A percentile compares a stretch with the other conserved stretches of the same genome.
These are phyloP conservation scores for Paracoccidioides brasiliensis DNA, from an alignment of 2,329 filamentous ascomycete genomes.

Conservation along the genomic window DNA sequence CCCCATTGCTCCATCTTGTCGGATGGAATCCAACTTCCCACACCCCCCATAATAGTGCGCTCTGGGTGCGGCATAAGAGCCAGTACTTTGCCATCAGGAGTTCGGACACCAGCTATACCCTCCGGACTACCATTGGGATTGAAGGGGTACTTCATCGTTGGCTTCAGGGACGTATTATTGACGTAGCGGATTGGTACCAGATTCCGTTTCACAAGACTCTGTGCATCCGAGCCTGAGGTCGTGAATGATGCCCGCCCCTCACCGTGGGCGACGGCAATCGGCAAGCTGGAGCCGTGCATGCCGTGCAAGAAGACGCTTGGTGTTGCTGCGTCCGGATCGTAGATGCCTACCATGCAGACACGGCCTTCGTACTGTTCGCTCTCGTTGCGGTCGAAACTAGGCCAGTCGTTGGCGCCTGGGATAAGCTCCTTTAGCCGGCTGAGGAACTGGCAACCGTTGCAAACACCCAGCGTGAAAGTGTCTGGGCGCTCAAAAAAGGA, in stretches of 20 bases:
- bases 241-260: constrained; percentile 71
- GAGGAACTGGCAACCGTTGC: constrained; percentile 96
- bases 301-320: constrained; percentile 80
- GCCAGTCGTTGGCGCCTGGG: constrained; percentile 71
- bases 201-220: constrained; percentile 47
- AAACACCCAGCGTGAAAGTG: constrained; percentile 86
- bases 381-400: constrained; percentile 70
- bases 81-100: constrained; percentile 63
- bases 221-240: constrained; percentile 33
- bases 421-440: constrained; percentile 71
- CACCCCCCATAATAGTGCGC: constrained; percentile 69
- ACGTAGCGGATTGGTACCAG: constrained; percentile 72
- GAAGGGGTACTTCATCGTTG: constrained; percentile 72
- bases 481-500: constrained; percentile 76
- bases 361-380: constrained; percentile 85
- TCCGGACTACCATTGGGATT: constrained; percentile 79
- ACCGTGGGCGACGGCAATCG: constrained; percentile 80
- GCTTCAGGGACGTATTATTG: constrained; percentile 58
- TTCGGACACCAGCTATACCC: constrained; percentile 70
- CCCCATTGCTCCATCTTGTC: constrained; percentile 54
- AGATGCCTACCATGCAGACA: constrained; percentile 70
- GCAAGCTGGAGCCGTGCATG: constrained; percentile 69
- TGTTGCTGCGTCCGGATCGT: constrained; percentile 42
- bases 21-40: constrained; percentile 61
- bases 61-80: constrained; percentile 93